These are phyloP conservation scores for Adansonia grandidieri DNA, from an alignment of 441 rosid genomes.

Conservation along the genomic window DNA sequence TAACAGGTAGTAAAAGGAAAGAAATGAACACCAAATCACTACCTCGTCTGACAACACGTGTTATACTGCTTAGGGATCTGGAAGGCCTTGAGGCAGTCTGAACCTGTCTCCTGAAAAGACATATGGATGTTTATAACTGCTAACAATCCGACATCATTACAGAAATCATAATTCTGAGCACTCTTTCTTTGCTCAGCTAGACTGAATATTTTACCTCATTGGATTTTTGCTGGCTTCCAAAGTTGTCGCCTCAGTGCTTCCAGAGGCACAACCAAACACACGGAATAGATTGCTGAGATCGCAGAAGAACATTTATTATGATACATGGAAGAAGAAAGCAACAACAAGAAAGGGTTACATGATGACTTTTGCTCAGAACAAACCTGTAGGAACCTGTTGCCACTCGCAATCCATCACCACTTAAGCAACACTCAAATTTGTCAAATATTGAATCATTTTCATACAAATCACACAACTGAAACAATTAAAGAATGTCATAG, in stretches of 20 bases:
- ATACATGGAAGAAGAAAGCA: neutral
- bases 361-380: slow-evolving; percentile 3
- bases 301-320: slow-evolving; percentile 5
- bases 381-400: slow-evolving; percentile 88
- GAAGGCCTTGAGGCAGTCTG: slow-evolving; percentile 69
- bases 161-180: slow-evolving; percentile 1
- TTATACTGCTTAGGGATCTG: slow-evolving; percentile 59
- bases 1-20: neutral
- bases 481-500: neutral
- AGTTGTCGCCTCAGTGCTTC: slow-evolving; percentile 66
- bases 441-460: slow-evolving; percentile 84
- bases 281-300: slow-evolving; percentile 71
- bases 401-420: slow-evolving; percentile 69
- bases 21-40: slow-evolving; percentile 22
- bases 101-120: slow-evolving; percentile 62
- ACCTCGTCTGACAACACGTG: slow-evolving; percentile 74
- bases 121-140: slow-evolving; percentile 23
- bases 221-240: slow-evolving; percentile 85
- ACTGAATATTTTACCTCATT: slow-evolving; percentile 48
- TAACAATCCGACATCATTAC: neutral
- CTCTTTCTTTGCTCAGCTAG: neutral
- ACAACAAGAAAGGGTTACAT: neutral
- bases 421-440: slow-evolving; percentile 78
- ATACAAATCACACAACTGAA: slow-evolving; percentile 72
- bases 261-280: slow-evolving; percentile 64